A percentile compares a stretch with the other conserved stretches of the same genome.
Evolutionary conservation across 805 yeast species (phyloP).

Genomic region (Grigorovia jiainica): DNA sequence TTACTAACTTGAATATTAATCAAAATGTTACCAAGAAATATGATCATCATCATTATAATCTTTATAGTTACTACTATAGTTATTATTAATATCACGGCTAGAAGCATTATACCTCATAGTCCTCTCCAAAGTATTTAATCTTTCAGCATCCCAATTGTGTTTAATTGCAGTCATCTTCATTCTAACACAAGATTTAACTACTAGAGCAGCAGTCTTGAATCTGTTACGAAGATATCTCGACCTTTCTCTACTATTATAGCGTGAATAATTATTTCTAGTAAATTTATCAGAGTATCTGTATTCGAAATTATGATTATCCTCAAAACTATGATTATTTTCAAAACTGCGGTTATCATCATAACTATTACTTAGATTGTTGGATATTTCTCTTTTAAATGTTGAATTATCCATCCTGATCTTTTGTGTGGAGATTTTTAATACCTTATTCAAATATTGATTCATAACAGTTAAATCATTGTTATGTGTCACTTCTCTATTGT

Average conservation of each 20-base stretch:
- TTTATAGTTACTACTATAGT: too few relatives aligned
- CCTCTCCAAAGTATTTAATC: slow-evolving; percentile 19
- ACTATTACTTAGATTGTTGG: neutral
- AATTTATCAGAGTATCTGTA: too few relatives aligned
- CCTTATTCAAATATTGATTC: slow-evolving; percentile 26
- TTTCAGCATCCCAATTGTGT: slow-evolving; percentile 20
- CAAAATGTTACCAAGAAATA: slow-evolving; percentile 17
- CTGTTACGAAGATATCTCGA: too few relatives aligned
- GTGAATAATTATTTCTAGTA: too few relatives aligned
- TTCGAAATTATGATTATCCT: too few relatives aligned
- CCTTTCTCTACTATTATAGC: too few relatives aligned
- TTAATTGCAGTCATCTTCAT: slow-evolving; percentile 18
- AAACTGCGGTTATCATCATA: neutral
- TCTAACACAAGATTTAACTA: slow-evolving; percentile 24
- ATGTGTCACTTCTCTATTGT: slow-evolving; percentile 23
- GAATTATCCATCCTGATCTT: slow-evolving; percentile 23
- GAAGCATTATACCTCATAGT: slow-evolving; percentile 12
- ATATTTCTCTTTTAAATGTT: slow-evolving; percentile 19
- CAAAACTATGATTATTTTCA: neutral
- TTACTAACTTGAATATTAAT: neutral
- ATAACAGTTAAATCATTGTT: slow-evolving; percentile 26
- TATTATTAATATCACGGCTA: neutral
- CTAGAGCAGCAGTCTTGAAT: slow-evolving; percentile 24
- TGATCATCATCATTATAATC: slow-evolving; percentile 13
- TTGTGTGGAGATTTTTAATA: slow-evolving; percentile 22